Evolutionary conservation across 108 stramenopile species (phyloP), one percentile per base, ranked within the genome.

Genomic region (Pinguiococcus pyrenoidosus): DNA sequence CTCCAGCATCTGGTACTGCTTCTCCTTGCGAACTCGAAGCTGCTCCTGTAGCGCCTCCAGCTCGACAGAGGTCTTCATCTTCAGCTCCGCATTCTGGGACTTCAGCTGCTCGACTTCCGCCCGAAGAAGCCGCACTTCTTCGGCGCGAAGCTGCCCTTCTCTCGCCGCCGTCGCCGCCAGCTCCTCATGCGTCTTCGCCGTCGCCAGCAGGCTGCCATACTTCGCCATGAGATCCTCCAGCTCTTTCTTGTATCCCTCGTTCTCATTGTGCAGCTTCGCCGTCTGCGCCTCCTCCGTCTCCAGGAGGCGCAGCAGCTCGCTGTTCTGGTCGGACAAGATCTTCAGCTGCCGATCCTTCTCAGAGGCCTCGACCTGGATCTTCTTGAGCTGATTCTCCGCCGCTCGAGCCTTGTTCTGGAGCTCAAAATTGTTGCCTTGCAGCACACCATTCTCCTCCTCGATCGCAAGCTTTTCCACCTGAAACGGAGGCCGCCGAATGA

Each of bases 11-110:
- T 82, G 79, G 46, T 86, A 86, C 44, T 84, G 82, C 59, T 86
- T 86, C 59, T 84, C 81, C 59, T 84, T 86, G 25, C 84, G 66
- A 41, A 86, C 73, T 0, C 84, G 65, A 16, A 86, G 73, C 71
- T 86, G 84, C 49, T 86, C 84, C 39, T 86, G 70, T 39, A 79
- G 54, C 10, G 81, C 62, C 60, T 84, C 82, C 10, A 86, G 51
- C 57, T 86, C 84, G n/a, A 86, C 79, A 7, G 30, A 7, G 30
- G 80, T 66, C 48, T 81, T 77, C 44, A 80, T 66, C 32, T 69
- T 42, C 45, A 82, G 52, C 52, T 84, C 81, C 4, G 73, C 62
- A 48, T 77, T 77, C 34, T 70, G 64, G 25, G 53, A 55, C 34
- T 72, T 80, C n/a, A 86, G 51, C 46, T 77, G 74, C 48, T 86